Evolutionary conservation across 805 yeast species (phyloP).

Genomic region (Danielia reshetovae): DNA sequence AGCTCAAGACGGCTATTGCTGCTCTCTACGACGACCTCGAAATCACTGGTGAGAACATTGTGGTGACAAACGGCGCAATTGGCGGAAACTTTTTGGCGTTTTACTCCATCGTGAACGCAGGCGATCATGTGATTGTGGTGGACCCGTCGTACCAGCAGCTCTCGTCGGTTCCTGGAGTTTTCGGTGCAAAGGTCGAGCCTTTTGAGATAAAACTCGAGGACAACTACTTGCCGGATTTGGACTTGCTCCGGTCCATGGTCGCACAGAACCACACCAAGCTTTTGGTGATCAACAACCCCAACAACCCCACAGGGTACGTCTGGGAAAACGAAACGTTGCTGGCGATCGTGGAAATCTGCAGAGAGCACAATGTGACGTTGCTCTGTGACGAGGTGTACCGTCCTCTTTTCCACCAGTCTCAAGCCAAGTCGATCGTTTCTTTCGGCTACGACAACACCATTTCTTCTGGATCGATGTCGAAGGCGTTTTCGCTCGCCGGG

Average conservation of each 20-base stretch:
- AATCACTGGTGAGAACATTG: conserved; percentile 31
- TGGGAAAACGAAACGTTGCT: conserved; percentile 30
- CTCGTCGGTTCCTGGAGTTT: conserved; percentile 43
- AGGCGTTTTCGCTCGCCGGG: conserved; percentile 53
- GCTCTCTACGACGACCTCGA: conserved; percentile 27
- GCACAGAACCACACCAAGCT: conserved; percentile 35
- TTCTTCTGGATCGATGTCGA: conserved; percentile 50
- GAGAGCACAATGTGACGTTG: conserved; percentile 27
- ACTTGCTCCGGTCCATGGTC: conserved; percentile 24
- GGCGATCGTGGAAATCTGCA: conserved; percentile 36
- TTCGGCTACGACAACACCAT: conserved; percentile 41
- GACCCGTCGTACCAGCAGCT: conserved; percentile 52
- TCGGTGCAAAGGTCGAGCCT: conserved; percentile 31
- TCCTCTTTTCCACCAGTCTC: conserved; percentile 41
- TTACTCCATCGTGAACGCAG: conserved; percentile 40
- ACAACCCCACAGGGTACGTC: conserved; percentile 37
- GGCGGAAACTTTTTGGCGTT: conserved; percentile 49
- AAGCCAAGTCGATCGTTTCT: conserved; percentile 31
- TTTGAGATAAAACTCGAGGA: conserved; percentile 31
- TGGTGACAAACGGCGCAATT: conserved; percentile 53
- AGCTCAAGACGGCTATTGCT: conserved; percentile 34
- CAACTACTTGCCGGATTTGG: conserved; percentile 34
- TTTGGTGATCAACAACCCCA: conserved; percentile 40
- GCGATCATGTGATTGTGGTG: conserved; percentile 46
- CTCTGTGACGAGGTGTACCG: conserved; percentile 53